Conservation (phyloP, 208 protist genomes). For the Sergeia podlipaevii region DNA sequence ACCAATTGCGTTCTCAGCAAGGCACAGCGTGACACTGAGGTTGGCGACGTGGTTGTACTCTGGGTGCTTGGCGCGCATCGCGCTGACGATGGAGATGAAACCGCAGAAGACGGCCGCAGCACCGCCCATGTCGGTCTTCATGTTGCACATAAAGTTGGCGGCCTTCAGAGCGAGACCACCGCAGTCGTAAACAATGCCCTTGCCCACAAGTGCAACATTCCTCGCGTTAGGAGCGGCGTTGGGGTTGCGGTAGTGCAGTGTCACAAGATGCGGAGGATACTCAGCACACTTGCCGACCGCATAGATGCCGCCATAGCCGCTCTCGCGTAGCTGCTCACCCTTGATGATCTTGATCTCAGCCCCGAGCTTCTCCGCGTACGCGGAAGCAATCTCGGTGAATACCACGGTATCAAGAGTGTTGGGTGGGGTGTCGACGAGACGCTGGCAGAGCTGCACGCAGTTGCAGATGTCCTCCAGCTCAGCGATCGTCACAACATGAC, state of each 20-base stretch:
- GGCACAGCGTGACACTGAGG: constrained; percentile 73
- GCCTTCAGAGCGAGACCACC: constrained; percentile 86
- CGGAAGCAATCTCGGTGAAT: constrained; percentile 60
- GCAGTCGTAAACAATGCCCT: constrained; percentile 88
- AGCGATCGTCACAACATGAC: constrained; percentile 11
- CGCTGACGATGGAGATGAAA: constrained; percentile 63
- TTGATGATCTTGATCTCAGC: constrained; percentile 50
- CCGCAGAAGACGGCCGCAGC: constrained; percentile 72
- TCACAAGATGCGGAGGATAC: constrained; percentile 67
- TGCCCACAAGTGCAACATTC: constrained; percentile 75
- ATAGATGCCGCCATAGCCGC: constrained; percentile 76
- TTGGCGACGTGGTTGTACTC: constrained; percentile 27
- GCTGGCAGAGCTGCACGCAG: constrained; percentile 75
- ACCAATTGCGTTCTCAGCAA: constrained; percentile 86
- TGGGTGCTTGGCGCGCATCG: not conserved
- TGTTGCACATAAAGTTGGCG: constrained; percentile 65
- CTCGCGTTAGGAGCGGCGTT: constrained; percentile 28
- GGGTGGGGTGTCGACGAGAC: constrained; percentile 79
- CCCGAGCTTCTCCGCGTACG: constrained; percentile 41
- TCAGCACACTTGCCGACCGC: constrained; percentile 61
- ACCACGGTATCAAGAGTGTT: constrained; percentile 67
- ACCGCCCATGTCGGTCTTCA: constrained; percentile 91
- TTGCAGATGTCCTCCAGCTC: constrained; percentile 52
- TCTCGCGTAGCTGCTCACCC: constrained; percentile 62
- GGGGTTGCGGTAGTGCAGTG: constrained; percentile 53